Conservation (phyloP, 306 rosid species). For the Gleditsia sinensis region DNA sequence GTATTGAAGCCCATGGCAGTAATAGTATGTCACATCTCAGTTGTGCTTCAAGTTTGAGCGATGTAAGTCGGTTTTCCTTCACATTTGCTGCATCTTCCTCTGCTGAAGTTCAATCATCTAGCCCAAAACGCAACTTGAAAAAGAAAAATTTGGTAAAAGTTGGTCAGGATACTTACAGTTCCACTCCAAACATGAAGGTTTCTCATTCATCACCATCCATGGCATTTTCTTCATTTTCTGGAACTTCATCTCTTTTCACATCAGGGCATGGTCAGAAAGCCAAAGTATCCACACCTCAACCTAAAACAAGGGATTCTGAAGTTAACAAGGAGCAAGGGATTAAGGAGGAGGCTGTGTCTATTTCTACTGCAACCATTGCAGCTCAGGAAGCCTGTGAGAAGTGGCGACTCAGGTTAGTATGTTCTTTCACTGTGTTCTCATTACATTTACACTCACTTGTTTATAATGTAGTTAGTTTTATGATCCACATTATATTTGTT, state of each 20-base stretch:
- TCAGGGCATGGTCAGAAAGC: slow-evolving; percentile 51
- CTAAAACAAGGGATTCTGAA: slow-evolving; percentile 44
- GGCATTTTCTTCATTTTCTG: slow-evolving; percentile 53
- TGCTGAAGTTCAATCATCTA: slow-evolving; percentile 53
- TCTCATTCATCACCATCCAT: slow-evolving; percentile 65
- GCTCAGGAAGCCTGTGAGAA: slow-evolving; percentile 90
- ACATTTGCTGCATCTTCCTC: slow-evolving; percentile 81
- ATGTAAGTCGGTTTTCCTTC: slow-evolving; percentile 58
- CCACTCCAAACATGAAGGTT: slow-evolving; percentile 51
- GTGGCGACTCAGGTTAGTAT: slow-evolving; percentile 86
- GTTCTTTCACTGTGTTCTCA: slow-evolving; percentile 29
- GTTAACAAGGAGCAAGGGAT: slow-evolving; percentile 43
- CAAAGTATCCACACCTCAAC: slow-evolving; percentile 47
- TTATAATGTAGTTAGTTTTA: slow-evolving; percentile 12
- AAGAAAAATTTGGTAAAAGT: slow-evolving; percentile 62
- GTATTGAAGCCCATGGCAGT: slow-evolving; percentile 42
- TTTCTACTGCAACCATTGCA: slow-evolving; percentile 51
- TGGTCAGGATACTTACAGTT: slow-evolving; percentile 58
- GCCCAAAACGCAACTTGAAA: slow-evolving; percentile 64
- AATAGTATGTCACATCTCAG: slow-evolving; percentile 44
- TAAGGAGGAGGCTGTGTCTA: slow-evolving; percentile 53
- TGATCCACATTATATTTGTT: slow-evolving; percentile 19
- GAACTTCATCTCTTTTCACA: slow-evolving; percentile 52
- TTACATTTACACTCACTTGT: slow-evolving; percentile 11
- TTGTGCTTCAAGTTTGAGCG: slow-evolving; percentile 54